phyloP scores from a whole-genome alignment of 306 rosid genomes.

The Malus sieversii region DNA sequence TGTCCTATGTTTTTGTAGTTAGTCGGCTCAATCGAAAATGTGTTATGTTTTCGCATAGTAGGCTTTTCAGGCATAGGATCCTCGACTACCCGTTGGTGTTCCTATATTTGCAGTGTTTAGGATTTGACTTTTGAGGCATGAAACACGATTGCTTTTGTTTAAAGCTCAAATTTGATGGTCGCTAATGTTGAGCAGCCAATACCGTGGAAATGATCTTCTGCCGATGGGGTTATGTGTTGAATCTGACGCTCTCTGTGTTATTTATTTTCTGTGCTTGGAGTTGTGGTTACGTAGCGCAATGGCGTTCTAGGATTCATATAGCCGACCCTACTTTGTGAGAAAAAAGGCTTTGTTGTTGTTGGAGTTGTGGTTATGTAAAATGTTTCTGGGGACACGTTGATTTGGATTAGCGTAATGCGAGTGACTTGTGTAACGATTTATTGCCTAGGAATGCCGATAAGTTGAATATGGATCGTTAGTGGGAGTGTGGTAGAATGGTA shows the following conservation, averaged over 20 bases:
- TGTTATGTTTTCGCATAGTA: not conserved
- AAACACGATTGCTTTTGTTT: not conserved
- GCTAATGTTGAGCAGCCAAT: not conserved
- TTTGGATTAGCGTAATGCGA: not conserved
- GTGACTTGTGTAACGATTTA: not conserved
- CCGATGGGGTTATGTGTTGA: not conserved
- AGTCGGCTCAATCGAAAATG: not conserved
- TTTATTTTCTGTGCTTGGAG: not conserved
- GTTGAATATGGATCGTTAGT: not conserved
- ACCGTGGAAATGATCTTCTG: not conserved
- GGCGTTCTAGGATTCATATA: too few species aligned
- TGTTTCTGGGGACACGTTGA: accelerated
- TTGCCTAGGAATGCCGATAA: not conserved
- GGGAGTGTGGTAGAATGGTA: not conserved
- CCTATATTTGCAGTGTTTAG: not conserved
- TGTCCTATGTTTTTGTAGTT: not conserved
- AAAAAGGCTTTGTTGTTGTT: too few species aligned
- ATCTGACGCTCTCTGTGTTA: not conserved
- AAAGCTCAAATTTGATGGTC: not conserved
- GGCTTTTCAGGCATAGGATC: not conserved
- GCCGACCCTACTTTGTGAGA: too few species aligned
- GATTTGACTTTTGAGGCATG: not conserved
- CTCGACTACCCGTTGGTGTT: not conserved
- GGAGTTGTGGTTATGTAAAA: not conserved
- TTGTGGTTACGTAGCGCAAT: not conserved